phyloP scores from a whole-genome alignment of 768 basidiomycete genomes.

The Tylopilus plumbeoviolaceoides region DNA sequence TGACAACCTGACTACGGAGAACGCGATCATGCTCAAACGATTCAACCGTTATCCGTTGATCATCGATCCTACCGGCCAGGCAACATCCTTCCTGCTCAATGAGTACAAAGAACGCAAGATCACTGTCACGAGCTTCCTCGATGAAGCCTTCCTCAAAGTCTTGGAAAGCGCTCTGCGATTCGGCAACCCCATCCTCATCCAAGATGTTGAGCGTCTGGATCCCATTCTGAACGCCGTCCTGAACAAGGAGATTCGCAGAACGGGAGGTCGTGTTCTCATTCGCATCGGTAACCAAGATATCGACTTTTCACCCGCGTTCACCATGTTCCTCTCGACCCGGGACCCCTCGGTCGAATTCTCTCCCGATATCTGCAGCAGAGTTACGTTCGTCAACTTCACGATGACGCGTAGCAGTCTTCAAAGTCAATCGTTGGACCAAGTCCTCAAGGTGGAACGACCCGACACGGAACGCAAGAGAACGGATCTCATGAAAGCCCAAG shows the following conservation, averaged over 20 bases:
- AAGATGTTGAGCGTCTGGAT: conserved; percentile 96
- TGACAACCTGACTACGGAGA: conserved; percentile 94
- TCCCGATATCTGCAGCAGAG: conserved; percentile 96
- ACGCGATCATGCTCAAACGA: conserved; percentile 99
- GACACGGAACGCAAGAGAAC: conserved; percentile 95
- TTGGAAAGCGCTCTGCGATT: conserved; percentile 98
- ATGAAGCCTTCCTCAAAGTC: conserved; percentile 98
- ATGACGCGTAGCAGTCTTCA: conserved; percentile 99
- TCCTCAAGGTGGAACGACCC: conserved; percentile 93
- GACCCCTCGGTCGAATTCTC: conserved; percentile 98
- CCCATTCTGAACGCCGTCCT: conserved; percentile 96
- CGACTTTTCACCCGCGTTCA: conserved; percentile 99
- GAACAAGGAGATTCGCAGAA: conserved; percentile 93
- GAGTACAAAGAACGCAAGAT: conserved; percentile 97
- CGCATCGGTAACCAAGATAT: conserved; percentile 97
- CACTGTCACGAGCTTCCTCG: conserved; percentile 96
- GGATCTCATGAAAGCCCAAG: conserved; percentile 97
- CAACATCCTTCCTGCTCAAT: conserved; percentile 89
- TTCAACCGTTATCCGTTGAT: conserved; percentile 98
- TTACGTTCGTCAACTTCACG: conserved; percentile 94
- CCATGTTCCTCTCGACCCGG: conserved; percentile 96
- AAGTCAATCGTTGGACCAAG: conserved; percentile 96
- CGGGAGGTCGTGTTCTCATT: conserved; percentile 95
- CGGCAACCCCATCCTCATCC: conserved; percentile 94
- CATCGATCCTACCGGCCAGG: conserved; percentile 97